Percentiles rank a stretch among this genome's conserved stretches.
These are phyloP conservation scores for Hypoxylon trugodes DNA, from an alignment of 495 filamentous ascomycete genomes.

Conservation along the genomic window DNA sequence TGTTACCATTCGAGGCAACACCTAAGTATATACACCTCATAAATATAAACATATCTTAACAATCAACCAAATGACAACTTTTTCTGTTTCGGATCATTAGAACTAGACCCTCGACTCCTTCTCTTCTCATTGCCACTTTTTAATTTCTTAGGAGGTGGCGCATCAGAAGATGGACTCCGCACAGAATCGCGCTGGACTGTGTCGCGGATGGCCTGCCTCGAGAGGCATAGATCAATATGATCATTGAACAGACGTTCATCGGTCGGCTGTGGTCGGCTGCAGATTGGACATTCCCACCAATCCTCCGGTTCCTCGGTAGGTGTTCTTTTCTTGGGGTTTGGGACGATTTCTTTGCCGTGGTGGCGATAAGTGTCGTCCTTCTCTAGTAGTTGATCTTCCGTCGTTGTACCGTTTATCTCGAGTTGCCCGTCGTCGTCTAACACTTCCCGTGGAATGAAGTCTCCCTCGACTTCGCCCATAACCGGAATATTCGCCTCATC, in stretches of 20 bases:
- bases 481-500: conserved; percentile 5
- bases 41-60: not conserved
- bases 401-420: conserved; percentile 8
- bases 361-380: conserved; percentile 31
- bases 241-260: conserved; percentile 86
- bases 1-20: not conserved
- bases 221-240: conserved; percentile 94
- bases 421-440: conserved; percentile 54
- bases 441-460: conserved; percentile 70
- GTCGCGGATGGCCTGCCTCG: conserved; percentile 83
- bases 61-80: conserved; percentile 53
- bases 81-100: conserved; percentile 55
- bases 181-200: conserved; percentile 65
- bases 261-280: conserved; percentile 72
- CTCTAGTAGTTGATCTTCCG: not conserved
- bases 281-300: conserved; percentile 90
- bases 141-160: conserved; percentile 37
- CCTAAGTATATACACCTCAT: not conserved
- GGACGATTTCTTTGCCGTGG: conserved; percentile 62
- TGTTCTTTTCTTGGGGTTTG: conserved; percentile 53
- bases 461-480: conserved; percentile 33
- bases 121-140: conserved; percentile 50
- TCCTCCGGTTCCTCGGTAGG: conserved; percentile 51
- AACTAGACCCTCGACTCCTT: conserved; percentile 35
- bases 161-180: conserved; percentile 21